Percentiles rank a stretch among this genome's conserved stretches.
Conservation (phyloP, 441 rosid genomes). For the Croton laevigatus region DNA sequence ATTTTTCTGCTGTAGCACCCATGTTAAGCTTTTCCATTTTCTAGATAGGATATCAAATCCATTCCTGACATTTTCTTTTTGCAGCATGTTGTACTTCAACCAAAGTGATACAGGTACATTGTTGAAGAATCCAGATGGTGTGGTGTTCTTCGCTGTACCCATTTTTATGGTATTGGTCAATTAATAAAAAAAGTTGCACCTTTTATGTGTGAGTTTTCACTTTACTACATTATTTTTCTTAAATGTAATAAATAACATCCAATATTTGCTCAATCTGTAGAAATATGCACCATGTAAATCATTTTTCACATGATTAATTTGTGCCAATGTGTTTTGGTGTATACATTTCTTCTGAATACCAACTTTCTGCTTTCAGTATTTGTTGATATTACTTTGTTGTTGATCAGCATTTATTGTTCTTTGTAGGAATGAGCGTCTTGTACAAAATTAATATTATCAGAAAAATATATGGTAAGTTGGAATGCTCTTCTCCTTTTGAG, state of each 20-base stretch:
- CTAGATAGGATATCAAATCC: constrained; percentile 15
- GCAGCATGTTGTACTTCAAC: constrained; percentile 70
- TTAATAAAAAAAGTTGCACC: background rate
- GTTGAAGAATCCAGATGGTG: constrained; percentile 24
- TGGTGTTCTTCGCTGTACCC: background rate
- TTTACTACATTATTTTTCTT: no score
- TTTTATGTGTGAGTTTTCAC: background rate
- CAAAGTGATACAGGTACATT: constrained; percentile 23
- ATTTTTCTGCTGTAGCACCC: constrained; percentile 8
- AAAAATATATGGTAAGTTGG: background rate
- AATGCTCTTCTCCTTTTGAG: background rate
- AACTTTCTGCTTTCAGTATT: background rate
- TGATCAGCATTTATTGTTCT: background rate
- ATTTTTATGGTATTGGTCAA: background rate
- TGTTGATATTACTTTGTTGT: background rate
- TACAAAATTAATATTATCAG: background rate
- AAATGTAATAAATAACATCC: background rate
- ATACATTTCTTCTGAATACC: background rate
- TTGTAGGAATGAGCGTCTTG: background rate
- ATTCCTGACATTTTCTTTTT: constrained; percentile 21
- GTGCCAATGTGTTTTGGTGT: background rate
- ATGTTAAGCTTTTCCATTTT: background rate
- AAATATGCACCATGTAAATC: no score
- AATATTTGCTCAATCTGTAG: background rate
- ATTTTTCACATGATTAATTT: no score